Evolutionary conservation across 1,284 basidiomycete genomes (phyloP), one percentile per base, ranked within the genome.

Genomic region (Schizophyllum amplum): DNA sequence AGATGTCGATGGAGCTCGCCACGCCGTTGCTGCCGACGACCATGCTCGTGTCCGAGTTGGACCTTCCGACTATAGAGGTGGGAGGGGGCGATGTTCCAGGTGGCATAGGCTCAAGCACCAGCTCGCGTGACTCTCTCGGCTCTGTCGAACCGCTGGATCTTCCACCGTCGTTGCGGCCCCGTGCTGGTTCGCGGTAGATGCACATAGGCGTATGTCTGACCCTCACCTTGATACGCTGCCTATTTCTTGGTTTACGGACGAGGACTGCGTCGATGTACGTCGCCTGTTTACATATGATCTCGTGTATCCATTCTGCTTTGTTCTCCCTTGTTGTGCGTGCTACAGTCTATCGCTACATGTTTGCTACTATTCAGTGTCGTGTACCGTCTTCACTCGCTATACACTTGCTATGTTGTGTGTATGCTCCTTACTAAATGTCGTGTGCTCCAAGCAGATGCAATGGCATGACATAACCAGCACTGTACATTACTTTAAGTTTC

Each of bases 1-100:
- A 80, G 59, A 67, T 73, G 58, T 77, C 78, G 1, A 82, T 84
- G 82, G 81, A 82, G 47, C 75, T 84, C 9, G 79, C 75, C 4
- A 82, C 82, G 1, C 82, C 83, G 1, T 66, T 84, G 9, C 64
- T 75, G n/a, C 76, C 76, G 7, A 75, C 68, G 4, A 60, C 62
- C n/a, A 26, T 68, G 7, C 57, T 71, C 4, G 33, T 42, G 13
- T 42, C 33, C 13, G 33, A 42, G 13, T 2, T 42, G 33, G 33
- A 42, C 13, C 7, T 42, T 9, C 33, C 33, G 33, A 42, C 33
- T 3, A 42, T 42, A 17, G 33, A 42, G 7, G 33, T 13, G 7
- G 33, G 33, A 9, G 33, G 33, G 13, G 33, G 33, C 7, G 11
- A n/a, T n/a, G n/a, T n/a, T n/a, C n/a, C n/a, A n/a, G n/a, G n/a